Evolutionary conservation across 1,139 yeast genomes (phyloP).

Genomic region (Taiozyma sp.): DNA sequence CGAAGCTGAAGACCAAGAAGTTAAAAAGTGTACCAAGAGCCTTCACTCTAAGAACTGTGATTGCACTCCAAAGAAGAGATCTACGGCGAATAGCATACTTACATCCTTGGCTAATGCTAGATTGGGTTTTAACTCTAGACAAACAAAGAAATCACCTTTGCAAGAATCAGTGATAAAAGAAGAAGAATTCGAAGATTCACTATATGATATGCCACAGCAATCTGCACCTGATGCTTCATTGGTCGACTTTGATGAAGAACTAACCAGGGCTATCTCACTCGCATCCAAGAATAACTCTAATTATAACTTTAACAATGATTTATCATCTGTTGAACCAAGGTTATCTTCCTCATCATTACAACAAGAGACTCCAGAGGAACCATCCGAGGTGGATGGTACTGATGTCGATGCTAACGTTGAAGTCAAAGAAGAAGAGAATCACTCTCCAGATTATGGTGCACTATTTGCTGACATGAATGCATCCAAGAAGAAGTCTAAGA

Average conservation of each 20-base stretch:
- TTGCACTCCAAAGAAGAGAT: slow-evolving; percentile 14
- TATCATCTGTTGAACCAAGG: not conserved
- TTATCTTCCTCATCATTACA: not conserved
- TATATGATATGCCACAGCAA: not conserved
- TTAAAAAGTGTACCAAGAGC: slow-evolving; percentile 10
- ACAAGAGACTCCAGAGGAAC: not conserved
- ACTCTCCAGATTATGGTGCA: slow-evolving; percentile 25
- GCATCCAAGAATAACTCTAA: slow-evolving; percentile 18
- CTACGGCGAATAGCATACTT: slow-evolving; percentile 17
- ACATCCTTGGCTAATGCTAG: slow-evolving; percentile 21
- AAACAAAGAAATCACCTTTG: slow-evolving; percentile 1
- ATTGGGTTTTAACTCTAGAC: slow-evolving; percentile 14
- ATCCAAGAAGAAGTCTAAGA: slow-evolving; percentile 15
- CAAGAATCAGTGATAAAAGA: slow-evolving; percentile 6
- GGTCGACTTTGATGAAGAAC: slow-evolving; percentile 18
- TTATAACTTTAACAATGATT: slow-evolving; percentile 16
- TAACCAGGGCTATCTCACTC: slow-evolving; percentile 18
- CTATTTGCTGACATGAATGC: slow-evolving; percentile 21
- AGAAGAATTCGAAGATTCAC: slow-evolving; percentile 5
- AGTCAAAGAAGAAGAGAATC: slow-evolving; percentile 6
- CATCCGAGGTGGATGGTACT: not conserved
- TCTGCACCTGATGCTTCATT: not conserved
- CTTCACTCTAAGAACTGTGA: slow-evolving; percentile 14
- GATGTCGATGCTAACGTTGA: not conserved
- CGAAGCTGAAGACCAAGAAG: not conserved